Evolutionary conservation across 202 grass and related monocot species (phyloP), one percentile per base, ranked within the genome.

Genomic region (Cymbopogon flexuosus): DNA sequence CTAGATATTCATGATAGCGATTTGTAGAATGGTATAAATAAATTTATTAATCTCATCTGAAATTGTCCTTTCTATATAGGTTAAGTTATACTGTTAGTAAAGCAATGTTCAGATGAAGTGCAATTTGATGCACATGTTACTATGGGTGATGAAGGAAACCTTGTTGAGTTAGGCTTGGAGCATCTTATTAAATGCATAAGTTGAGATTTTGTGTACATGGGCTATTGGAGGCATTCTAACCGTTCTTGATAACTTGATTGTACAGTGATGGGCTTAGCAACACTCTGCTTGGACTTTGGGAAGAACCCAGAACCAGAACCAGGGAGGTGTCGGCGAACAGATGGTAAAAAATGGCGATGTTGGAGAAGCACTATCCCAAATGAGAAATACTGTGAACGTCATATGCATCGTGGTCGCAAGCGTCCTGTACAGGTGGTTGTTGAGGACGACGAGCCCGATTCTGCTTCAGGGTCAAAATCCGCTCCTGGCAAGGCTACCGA

Each of bases 321-420:
- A 69, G 90, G 93, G 43, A 89, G 93, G 65, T 96, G 93, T 63
- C 85, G 93, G 6, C 87, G 93, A 72, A 96, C 93, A 11, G 93
- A 96, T 62, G 93, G 93, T 43, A 96, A 96, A 70, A 96, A 96
- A 73, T 96, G 93, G 93, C 87, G 93, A 61, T 96, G 93, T 81
- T 96, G 89, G 90, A 85, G 90, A 77, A 90, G 76, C 57, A 82
- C 88, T 10, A 85, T 93, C 34, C 90, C 90, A 1, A 87, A 96
- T 33, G 87, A 92, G 77, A 96, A 96, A 76, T 96, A 96, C 42
- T 96, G 93, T 39, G 90, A 96, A 47, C 89, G 93, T 30, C 93
- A 96, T 79, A 91, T 96, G 85, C 93, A 96, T 65, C 89, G 93
- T 58, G 93, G 93, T 62, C 90, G 93, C 73, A 92, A 94, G 68